Conservation (phyloP, 169 alveolate genomes). For the Perkinsus marinus region DNA sequence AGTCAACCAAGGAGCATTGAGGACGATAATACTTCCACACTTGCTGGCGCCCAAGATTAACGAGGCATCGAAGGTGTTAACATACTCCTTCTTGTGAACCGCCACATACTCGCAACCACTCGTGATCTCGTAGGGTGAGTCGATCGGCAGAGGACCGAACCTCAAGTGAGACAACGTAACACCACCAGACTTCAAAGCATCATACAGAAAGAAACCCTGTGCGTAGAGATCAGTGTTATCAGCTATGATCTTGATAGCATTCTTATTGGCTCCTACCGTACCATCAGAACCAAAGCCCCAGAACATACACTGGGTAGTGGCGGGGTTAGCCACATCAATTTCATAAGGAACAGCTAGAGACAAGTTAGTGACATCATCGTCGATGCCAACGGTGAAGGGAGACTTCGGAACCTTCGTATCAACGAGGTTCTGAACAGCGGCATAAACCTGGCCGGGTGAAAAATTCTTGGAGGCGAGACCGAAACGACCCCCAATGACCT, state of each 20-base stretch:
- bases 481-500: conserved; percentile 34
- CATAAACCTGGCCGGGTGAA: conserved; percentile 40
- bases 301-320: conserved; percentile 38
- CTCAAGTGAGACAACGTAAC: conserved; percentile 39
- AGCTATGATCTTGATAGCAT: conserved; percentile 44
- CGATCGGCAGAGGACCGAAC: conserved; percentile 41
- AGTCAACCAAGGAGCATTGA: conserved; percentile 35
- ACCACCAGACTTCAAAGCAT: conserved; percentile 46
- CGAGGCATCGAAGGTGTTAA: conserved; percentile 3
- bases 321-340: conserved; percentile 17
- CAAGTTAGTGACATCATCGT: conserved; percentile 35
- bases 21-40: conserved; percentile 31
- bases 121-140: conserved; percentile 29
- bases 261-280: conserved; percentile 44
- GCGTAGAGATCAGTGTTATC: conserved; percentile 33
- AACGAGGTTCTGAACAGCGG: conserved; percentile 33
- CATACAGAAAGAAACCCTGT: conserved; percentile 45
- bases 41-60: conserved; percentile 8
- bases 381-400: conserved; percentile 41
- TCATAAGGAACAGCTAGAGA: conserved; percentile 23
- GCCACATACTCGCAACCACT: conserved; percentile 37
- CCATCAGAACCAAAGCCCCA: conserved; percentile 46
- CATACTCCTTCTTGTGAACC: conserved; percentile 36
- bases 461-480: conserved; percentile 43
- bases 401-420: conserved; percentile 21